These are phyloP conservation scores for Lagenaria siceraria DNA, from an alignment of 306 rosid genomes.

Conservation along the genomic window DNA sequence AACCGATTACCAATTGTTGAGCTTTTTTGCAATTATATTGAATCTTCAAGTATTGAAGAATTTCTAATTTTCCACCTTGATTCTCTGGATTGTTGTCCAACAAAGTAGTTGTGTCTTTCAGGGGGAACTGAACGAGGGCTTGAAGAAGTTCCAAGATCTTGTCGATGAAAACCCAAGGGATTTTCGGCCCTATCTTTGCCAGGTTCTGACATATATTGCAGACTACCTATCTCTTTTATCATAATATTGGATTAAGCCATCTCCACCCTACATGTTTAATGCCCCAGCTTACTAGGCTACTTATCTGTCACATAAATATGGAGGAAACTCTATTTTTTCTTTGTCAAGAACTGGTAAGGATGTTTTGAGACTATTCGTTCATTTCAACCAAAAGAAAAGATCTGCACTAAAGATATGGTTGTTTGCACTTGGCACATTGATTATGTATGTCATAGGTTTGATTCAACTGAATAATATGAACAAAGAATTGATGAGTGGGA, in stretches of 20 bases:
- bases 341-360: not conserved
- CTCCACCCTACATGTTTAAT: not conserved
- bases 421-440: not conserved
- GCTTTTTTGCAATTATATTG: not conserved
- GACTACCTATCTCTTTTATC: not conserved
- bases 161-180: slow-evolving; percentile 65
- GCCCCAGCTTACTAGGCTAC: not conserved
- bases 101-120: slow-evolving; percentile 18
- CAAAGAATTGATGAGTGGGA: not conserved
- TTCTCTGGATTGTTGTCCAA: not conserved
- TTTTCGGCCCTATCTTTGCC: slow-evolving; percentile 89
- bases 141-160: slow-evolving; percentile 55
- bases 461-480: not conserved
- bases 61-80: not conserved
- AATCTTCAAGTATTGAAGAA: not conserved
- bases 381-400: not conserved
- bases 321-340: not conserved
- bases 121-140: slow-evolving; percentile 75
- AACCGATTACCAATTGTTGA: not conserved
- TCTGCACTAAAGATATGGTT: not conserved
- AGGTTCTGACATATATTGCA: slow-evolving; percentile 23
- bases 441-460: not conserved
- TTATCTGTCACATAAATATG: not conserved
- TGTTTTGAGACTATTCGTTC: not conserved
- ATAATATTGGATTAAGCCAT: not conserved